Conservation (phyloP, 1,139 yeast genomes). For the Hemisphaericaspora xylanilytica region DNA sequence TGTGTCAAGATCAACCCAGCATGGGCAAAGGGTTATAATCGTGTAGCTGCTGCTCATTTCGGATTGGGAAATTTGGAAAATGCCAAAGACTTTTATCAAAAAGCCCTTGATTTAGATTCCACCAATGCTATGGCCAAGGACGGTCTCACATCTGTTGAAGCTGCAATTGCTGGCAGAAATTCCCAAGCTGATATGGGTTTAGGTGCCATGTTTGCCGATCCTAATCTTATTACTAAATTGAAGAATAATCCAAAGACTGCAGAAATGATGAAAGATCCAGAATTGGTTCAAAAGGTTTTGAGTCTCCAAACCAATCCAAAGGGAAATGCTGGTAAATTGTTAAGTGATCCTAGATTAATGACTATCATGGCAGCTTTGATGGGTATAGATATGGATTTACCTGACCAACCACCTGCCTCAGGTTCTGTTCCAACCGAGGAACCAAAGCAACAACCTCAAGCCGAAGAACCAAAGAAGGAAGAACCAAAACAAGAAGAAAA, state of each 20-base stretch:
- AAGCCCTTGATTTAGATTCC: constrained; percentile 82
- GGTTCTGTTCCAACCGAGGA: constrained; percentile 14
- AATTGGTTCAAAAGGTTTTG: constrained; percentile 68
- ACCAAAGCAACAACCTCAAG: constrained; percentile 15
- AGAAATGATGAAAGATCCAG: constrained; percentile 84
- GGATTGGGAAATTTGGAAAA: constrained; percentile 79
- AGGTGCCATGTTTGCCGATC: constrained; percentile 77
- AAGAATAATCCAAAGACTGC: constrained; percentile 84
- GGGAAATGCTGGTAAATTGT: constrained; percentile 60
- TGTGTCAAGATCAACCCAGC: constrained; percentile 74
- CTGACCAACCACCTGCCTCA: constrained; percentile 30
- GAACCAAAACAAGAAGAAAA: constrained; percentile 10
- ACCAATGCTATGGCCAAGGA: constrained; percentile 82
- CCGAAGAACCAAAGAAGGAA: constrained; percentile 24
- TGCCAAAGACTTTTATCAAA: constrained; percentile 67
- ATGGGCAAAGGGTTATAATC: constrained; percentile 94
- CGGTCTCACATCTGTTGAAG: constrained; percentile 71
- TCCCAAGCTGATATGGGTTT: constrained; percentile 70
- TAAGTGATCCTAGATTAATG: constrained; percentile 84
- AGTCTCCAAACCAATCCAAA: constrained; percentile 72
- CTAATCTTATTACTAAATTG: constrained; percentile 71
- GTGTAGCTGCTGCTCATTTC: constrained; percentile 90
- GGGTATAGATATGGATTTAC: constrained; percentile 73
- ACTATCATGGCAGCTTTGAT: constrained; percentile 80
- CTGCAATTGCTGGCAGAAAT: constrained; percentile 45